Evolutionary conservation across 1,284 basidiomycete genomes (phyloP).

Genomic region (Irpex rosettiformis): DNA sequence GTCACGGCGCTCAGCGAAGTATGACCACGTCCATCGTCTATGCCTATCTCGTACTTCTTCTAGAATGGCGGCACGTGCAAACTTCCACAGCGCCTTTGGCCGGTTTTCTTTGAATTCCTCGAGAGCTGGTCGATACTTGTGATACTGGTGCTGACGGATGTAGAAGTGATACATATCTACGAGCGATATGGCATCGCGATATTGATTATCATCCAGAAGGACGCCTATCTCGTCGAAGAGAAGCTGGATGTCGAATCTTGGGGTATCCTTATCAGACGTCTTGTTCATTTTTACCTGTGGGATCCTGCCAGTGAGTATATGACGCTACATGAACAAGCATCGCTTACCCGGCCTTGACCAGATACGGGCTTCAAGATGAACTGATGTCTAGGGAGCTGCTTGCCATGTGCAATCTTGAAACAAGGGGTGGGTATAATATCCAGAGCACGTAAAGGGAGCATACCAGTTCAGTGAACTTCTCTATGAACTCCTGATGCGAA

Average conservation of each 20-base stretch:
- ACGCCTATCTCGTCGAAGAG: slow-evolving; percentile 95
- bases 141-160: slow-evolving; percentile 88
- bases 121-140: slow-evolving; percentile 69
- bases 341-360: slow-evolving; percentile 82
- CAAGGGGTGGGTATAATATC: not conserved
- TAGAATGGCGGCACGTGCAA: slow-evolving; percentile 82
- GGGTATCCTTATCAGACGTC: slow-evolving; percentile 66
- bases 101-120: slow-evolving; percentile 63
- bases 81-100: slow-evolving; percentile 74
- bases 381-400: slow-evolving; percentile 70
- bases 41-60: slow-evolving; percentile 86
- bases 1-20: slow-evolving; percentile 87
- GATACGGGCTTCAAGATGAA: slow-evolving; percentile 96
- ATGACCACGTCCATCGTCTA: slow-evolving; percentile 90
- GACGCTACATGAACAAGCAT: not conserved
- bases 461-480: slow-evolving; percentile 79
- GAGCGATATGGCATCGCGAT: slow-evolving; percentile 91
- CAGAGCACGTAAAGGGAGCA: slow-evolving; percentile 16
- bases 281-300: slow-evolving; percentile 83
- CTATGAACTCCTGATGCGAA: slow-evolving; percentile 64
- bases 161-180: slow-evolving; percentile 98
- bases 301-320: not conserved
- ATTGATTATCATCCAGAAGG: slow-evolving; percentile 92
- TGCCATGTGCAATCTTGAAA: slow-evolving; percentile 62
- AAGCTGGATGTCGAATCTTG: slow-evolving; percentile 88